Evolutionary conservation across 1,284 basidiomycete genomes (phyloP).

Genomic region (Coniophora puteana): DNA sequence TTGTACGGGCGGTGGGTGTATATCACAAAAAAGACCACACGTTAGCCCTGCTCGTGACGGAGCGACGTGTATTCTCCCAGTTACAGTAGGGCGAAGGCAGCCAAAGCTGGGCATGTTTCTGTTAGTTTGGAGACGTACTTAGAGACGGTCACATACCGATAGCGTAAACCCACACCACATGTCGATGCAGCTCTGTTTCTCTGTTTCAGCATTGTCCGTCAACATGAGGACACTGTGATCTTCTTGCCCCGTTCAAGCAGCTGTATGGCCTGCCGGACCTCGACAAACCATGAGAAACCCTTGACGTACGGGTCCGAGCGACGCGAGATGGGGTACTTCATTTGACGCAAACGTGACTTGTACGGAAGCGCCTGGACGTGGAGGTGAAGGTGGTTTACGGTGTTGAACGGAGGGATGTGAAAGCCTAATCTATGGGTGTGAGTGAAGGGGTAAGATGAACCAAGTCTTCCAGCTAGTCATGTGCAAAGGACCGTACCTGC

Average conservation of each 20-base stretch:
- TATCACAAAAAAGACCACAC: too few relatives aligned
- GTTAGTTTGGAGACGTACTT: too few relatives aligned
- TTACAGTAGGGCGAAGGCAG: too few relatives aligned
- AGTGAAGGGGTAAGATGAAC: neutral
- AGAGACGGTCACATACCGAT: too few relatives aligned
- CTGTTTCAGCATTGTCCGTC: too few relatives aligned
- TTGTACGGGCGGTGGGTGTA: too few relatives aligned
- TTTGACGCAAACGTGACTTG: slow-evolving; percentile 34
- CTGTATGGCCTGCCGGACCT: slow-evolving; percentile 57
- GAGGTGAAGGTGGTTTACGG: slow-evolving; percentile 77
- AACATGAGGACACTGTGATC: too few relatives aligned
- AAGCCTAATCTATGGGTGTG: slow-evolving; percentile 58
- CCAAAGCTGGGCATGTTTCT: too few relatives aligned
- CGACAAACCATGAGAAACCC: slow-evolving; percentile 77
- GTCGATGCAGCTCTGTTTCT: too few relatives aligned
- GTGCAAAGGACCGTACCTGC: slow-evolving; percentile 37
- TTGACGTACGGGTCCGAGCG: slow-evolving; percentile 47
- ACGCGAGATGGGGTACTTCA: slow-evolving; percentile 55
- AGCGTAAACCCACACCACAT: too few relatives aligned
- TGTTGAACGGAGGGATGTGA: slow-evolving; percentile 80
- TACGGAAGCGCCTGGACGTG: slow-evolving; percentile 76
- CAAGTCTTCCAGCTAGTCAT: neutral
- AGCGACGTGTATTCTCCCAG: too few relatives aligned
- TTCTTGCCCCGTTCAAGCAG: slow-evolving; percentile 52
- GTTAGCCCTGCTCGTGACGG: too few relatives aligned